Evolutionary conservation across 2,329 filamentous ascomycete genomes (phyloP).

Genomic region (Alternaria triticina): DNA sequence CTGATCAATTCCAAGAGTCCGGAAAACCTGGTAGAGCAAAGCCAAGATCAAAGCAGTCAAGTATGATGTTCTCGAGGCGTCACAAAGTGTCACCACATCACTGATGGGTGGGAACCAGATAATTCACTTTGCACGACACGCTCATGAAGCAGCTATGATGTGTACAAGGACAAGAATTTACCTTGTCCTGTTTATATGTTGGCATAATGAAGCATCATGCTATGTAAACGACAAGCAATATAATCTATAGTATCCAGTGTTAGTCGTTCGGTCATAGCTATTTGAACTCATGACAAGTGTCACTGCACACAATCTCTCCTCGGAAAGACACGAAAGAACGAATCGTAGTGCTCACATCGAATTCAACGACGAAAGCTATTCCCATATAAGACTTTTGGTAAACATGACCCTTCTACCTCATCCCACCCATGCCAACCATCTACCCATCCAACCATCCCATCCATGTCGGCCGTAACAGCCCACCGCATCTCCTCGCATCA

Average conservation of each 20-base stretch:
- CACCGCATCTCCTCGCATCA: slow-evolving; percentile 9
- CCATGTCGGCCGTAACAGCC: slow-evolving; percentile 1
- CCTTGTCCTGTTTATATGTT: background rate
- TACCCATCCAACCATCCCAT: background rate
- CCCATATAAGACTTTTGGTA: slow-evolving; percentile 20
- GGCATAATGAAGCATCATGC: background rate
- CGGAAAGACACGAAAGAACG: background rate
- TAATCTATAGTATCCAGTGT: background rate
- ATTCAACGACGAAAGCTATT: slow-evolving; percentile 1
- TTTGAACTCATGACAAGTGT: background rate
- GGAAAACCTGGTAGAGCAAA: background rate
- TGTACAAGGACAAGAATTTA: background rate
- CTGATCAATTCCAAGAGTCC: rapidly evolving
- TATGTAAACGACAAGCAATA: background rate
- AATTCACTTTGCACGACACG: background rate
- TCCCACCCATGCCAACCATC: background rate
- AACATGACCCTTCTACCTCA: slow-evolving; percentile 10
- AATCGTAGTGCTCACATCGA: slow-evolving; percentile 1
- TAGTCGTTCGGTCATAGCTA: background rate
- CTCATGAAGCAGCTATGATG: background rate
- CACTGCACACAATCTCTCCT: background rate
- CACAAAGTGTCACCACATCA: background rate
- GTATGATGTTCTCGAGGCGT: background rate
- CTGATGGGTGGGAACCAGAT: background rate
- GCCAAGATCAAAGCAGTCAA: background rate